Conservation (phyloP, 495 filamentous ascomycete genomes). For the Paragyromitra xinjiangensis region DNA sequence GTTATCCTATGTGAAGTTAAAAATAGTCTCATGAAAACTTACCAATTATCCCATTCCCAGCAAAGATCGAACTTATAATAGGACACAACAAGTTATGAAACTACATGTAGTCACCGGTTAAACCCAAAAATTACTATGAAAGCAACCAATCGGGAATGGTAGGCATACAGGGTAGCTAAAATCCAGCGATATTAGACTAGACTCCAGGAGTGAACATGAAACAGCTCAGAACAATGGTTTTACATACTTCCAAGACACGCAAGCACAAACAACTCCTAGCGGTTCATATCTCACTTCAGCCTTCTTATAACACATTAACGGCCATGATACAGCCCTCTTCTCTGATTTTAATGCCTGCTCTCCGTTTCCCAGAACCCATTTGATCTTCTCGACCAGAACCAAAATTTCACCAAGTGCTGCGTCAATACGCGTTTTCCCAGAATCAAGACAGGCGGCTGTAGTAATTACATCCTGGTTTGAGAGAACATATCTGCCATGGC, state of each 20-base stretch:
- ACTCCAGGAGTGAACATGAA: neutral
- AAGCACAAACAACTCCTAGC: conserved; percentile 87
- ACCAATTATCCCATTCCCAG: conserved; percentile 84
- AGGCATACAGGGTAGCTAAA: conserved; percentile 60
- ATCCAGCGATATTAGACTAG: conserved; percentile 7
- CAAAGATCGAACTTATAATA: conserved; percentile 87
- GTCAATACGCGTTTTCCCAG: conserved; percentile 96
- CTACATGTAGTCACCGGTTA: conserved; percentile 60
- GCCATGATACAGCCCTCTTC: conserved; percentile 76
- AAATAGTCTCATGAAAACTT: conserved; percentile 5
- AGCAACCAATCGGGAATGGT: neutral
- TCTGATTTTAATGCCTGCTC: conserved; percentile 80
- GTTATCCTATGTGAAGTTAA: conserved; percentile 17
- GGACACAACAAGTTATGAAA: conserved; percentile 96
- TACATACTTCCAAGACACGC: conserved; percentile 93
- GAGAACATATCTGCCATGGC: conserved; percentile 70
- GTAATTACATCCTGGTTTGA: conserved; percentile 91
- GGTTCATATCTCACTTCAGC: conserved; percentile 93
- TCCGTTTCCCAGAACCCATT: conserved; percentile 92
- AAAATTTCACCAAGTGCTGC: conserved; percentile 93
- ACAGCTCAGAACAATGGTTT: neutral
- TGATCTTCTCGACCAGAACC: conserved; percentile 89
- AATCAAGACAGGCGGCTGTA: conserved; percentile 86
- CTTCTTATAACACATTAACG: conserved; percentile 94
- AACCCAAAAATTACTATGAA: neutral